These are phyloP conservation scores for Plenodomus tracheiphilus DNA, from an alignment of 2,329 filamentous ascomycete species.

Conservation along the genomic window DNA sequence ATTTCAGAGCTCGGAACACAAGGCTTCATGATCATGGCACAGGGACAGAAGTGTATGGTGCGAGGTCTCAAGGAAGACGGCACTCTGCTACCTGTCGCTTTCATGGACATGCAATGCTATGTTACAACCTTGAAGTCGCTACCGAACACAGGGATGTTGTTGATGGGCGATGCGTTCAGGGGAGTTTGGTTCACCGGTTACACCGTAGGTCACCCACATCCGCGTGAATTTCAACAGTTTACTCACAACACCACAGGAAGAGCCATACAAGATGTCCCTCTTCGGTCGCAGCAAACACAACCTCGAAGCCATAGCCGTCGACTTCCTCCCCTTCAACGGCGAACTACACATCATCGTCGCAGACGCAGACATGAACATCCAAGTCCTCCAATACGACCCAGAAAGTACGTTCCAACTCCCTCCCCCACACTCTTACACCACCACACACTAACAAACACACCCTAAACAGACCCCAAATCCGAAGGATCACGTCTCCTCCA, in stretches of 20 bases:
- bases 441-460: slow-evolving; percentile 2
- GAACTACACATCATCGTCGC: slow-evolving; percentile 81
- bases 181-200: slow-evolving; percentile 97
- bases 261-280: slow-evolving; percentile 92
- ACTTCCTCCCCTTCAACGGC: slow-evolving; percentile 85
- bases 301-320: slow-evolving; percentile 77
- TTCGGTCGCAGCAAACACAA: slow-evolving; percentile 84
- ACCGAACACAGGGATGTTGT: slow-evolving; percentile 78
- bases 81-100: slow-evolving; percentile 87
- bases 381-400: slow-evolving; percentile 91
- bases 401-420: slow-evolving; percentile 84
- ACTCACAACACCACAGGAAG: slow-evolving; percentile 60
- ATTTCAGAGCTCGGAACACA: slow-evolving; percentile 83
- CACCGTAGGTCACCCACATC: slow-evolving; percentile 65
- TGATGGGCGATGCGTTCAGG: slow-evolving; percentile 89
- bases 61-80: slow-evolving; percentile 94
- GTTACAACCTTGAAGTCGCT: slow-evolving; percentile 85
- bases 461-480: slow-evolving; percentile 77
- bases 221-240: background rate
- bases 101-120: slow-evolving; percentile 96
- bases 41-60: slow-evolving; percentile 97
- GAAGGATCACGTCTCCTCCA: slow-evolving; percentile 86
- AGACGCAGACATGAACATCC: slow-evolving; percentile 83
- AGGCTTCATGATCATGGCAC: slow-evolving; percentile 84
- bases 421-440: background rate